phyloP scores from a whole-genome alignment of 345 rosid genomes.

The Eutrema heterophyllum region DNA sequence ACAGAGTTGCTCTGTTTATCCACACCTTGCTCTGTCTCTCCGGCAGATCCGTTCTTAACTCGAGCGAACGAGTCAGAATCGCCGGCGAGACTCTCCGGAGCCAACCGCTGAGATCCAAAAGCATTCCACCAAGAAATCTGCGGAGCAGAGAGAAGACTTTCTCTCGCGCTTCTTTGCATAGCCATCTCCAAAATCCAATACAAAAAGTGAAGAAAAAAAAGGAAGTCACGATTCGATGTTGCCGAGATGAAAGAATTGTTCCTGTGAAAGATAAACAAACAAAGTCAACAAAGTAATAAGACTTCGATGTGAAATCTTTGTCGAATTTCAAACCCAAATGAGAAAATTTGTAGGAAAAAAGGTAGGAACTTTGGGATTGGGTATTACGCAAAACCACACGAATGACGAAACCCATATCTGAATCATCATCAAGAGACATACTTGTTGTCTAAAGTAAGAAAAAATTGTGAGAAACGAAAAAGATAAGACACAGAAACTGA shows the following conservation, averaged over 20 bases:
- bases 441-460: slow-evolving; percentile 24
- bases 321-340: not conserved
- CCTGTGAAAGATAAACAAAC: slow-evolving; percentile 32
- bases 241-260: slow-evolving; percentile 17
- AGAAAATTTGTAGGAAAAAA: not conserved
- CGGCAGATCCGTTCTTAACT: slow-evolving; percentile 38
- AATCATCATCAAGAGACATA: slow-evolving; percentile 32
- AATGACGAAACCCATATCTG: slow-evolving; percentile 24
- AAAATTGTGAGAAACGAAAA: slow-evolving; percentile 8
- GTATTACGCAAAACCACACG: slow-evolving; percentile 26
- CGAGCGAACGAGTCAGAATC: slow-evolving; percentile 42
- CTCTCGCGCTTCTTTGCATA: slow-evolving; percentile 75
- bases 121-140: slow-evolving; percentile 64
- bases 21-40: slow-evolving; percentile 34
- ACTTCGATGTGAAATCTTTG: slow-evolving; percentile 8
- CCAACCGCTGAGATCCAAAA: slow-evolving; percentile 45
- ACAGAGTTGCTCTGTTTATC: slow-evolving; percentile 38
- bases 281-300: slow-evolving; percentile 21
- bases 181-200: slow-evolving; percentile 45
- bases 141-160: slow-evolving; percentile 51
- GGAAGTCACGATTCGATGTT: not conserved
- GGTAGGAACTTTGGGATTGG: slow-evolving; percentile 25
- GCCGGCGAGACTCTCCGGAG: slow-evolving; percentile 43
- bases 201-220: not conserved
- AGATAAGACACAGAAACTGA: slow-evolving; percentile 4